Evolutionary conservation across 2,329 filamentous ascomycete genomes (phyloP).

Genomic region (Trichophyton rubrum): DNA sequence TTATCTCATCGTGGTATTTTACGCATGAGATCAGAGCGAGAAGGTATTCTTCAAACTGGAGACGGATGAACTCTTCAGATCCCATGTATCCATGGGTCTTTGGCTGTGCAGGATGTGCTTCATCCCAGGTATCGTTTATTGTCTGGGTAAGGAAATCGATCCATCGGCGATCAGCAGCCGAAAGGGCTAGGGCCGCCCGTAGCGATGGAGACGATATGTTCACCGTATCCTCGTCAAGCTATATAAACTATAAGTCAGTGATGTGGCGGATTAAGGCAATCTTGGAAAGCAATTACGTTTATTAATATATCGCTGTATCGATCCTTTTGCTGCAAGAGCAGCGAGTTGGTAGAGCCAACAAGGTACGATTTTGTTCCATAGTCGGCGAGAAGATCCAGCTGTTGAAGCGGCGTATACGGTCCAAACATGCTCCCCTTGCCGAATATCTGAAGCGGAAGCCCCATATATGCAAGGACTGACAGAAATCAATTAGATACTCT

Average conservation of each 20-base stretch:
- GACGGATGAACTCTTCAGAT: conserved; percentile 91
- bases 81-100: conserved; percentile 91
- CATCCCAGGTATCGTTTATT: conserved; percentile 94
- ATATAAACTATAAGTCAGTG: conserved; percentile 14
- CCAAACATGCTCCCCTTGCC: conserved; percentile 81
- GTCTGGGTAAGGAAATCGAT: conserved; percentile 91
- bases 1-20: conserved; percentile 69
- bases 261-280: background rate
- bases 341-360: conserved; percentile 89
- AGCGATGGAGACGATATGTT: conserved; percentile 73
- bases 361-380: conserved; percentile 94
- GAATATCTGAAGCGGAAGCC: conserved; percentile 65
- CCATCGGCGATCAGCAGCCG: conserved; percentile 82
- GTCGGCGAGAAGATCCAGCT: conserved; percentile 86
- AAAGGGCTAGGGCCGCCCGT: conserved; percentile 61
- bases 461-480: conserved; percentile 77
- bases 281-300: conserved; percentile 41
- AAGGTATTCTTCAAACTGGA: conserved; percentile 95
- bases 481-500: background rate
- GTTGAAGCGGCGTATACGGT: conserved; percentile 90
- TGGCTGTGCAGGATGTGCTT: conserved; percentile 73
- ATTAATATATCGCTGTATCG: conserved; percentile 93
- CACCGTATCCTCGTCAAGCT: conserved; percentile 74
- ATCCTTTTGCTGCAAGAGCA: conserved; percentile 86
- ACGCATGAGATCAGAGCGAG: conserved; percentile 75